Evolutionary conservation across 1,139 yeast genomes (phyloP), one percentile per base, ranked within the genome.

Genomic region (Yamadazyma triangularis): DNA sequence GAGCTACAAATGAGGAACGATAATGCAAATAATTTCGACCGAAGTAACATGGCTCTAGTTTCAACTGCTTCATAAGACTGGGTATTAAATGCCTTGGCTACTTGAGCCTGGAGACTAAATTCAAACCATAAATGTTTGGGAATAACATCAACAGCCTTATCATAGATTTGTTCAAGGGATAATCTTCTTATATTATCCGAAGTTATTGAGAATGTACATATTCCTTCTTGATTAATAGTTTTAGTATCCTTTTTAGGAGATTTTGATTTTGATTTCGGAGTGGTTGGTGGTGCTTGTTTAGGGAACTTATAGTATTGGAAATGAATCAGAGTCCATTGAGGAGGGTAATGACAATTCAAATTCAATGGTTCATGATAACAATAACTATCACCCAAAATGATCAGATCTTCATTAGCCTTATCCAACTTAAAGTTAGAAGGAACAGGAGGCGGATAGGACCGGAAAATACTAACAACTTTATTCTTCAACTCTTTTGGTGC

Each of bases 1-100:
- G 77, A 74, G 31, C 76, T 62, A 42, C 79, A 72, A 15, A 70
- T 55, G 2, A 66, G 59, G 31, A 68, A 63, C 0, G 86, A 84
- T 25, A 83, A 64, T 0, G 95, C 78, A 32, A 74, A 62, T 44
- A 84, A 74, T 52, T 85, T 87, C 35, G 79, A 67, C 24, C 73
- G 70, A 9, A 83, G 67, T 23, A 89, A 61, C 34, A 75, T 65
- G 29, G 71, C 70, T 44, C 96, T 71, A 30, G 79, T 51, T 26
- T 61, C 56, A 25, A 79, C 53, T 30, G 79, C 70, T 20, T 77
- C 82, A 27, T 60, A 64, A 1, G 81, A 64, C 32, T 68, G 68
- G 7, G 73, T 63, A 48, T 73, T 73, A 59, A 86, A 86, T 0
- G 95, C 78, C 51, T 86, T 87, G 3, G 88, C 85, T 21, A 74